phyloP scores from a whole-genome alignment of 257 asterid genomes.

The Solanum neorickii region DNA sequence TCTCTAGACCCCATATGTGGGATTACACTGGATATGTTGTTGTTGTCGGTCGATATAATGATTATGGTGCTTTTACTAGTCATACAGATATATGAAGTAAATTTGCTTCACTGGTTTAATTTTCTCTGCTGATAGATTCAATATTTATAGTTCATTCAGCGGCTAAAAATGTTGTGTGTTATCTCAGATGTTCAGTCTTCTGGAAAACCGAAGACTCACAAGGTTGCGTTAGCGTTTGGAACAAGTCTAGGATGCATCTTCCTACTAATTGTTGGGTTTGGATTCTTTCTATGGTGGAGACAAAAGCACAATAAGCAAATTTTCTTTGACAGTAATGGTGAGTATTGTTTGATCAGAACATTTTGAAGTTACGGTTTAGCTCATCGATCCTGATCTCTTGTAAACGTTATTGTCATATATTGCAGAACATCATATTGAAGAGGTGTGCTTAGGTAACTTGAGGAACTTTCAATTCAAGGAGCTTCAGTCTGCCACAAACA shows the following conservation, averaged over 20 bases:
- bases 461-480: conserved; percentile 65
- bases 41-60: neutral
- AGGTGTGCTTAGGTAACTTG: conserved; percentile 64
- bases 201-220: conserved; percentile 29
- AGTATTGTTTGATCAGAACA: neutral
- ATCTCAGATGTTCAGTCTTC: conserved; percentile 29
- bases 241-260: conserved; percentile 73
- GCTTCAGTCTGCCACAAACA: conserved; percentile 70
- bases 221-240: conserved; percentile 66
- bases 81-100: neutral
- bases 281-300: conserved; percentile 79
- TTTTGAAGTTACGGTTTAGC: neutral
- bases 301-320: conserved; percentile 64
- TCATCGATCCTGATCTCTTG: neutral
- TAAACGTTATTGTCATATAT: neutral
- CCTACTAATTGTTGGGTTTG: conserved; percentile 60
- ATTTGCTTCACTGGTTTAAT: neutral
- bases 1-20: neutral
- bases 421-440: conserved; percentile 58
- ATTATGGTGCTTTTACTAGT: neutral
- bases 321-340: conserved; percentile 56
- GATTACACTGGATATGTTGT: neutral
- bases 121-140: neutral
- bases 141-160: neutral
- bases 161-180: neutral